Evolutionary conservation across 352 stramenopile genomes (phyloP).

Genomic region (Phytophthora sansomeana): DNA sequence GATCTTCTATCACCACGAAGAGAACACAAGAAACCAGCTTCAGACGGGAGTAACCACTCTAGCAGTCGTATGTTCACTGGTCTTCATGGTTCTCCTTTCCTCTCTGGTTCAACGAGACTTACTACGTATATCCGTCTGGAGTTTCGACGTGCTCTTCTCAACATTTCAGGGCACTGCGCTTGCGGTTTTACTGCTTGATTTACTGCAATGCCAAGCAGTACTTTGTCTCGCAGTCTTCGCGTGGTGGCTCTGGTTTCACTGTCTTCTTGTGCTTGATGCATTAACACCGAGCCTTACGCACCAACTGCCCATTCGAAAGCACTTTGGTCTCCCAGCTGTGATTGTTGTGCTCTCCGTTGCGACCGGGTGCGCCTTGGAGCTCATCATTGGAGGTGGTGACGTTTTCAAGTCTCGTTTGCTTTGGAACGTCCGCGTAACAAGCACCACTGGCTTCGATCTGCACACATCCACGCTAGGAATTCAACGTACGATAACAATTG

Average conservation of each 20-base stretch:
- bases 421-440: conserved; percentile 11
- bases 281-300: conserved; percentile 40
- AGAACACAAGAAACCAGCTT: not conserved
- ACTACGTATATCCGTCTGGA: conserved; percentile 22
- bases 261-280: conserved; percentile 52
- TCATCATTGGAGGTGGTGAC: conserved; percentile 14
- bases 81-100: conserved; percentile 14
- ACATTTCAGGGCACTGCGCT: conserved; percentile 22
- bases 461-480: conserved; percentile 21
- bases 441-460: conserved; percentile 10
- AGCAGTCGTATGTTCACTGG: conserved; percentile 8
- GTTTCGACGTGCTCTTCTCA: conserved; percentile 41
- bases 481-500: conserved; percentile 35
- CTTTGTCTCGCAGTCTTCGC: conserved; percentile 41
- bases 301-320: conserved; percentile 19
- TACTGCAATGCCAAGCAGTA: conserved; percentile 42
- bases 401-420: conserved; percentile 29
- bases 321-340: conserved; percentile 18
- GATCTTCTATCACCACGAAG: conserved; percentile 6
- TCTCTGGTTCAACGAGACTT: conserved; percentile 27
- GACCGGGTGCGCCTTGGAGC: conserved; percentile 1
- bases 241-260: conserved; percentile 65
- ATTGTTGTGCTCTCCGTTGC: conserved; percentile 21
- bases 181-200: conserved; percentile 37
- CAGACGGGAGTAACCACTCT: not conserved